phyloP scores from a whole-genome alignment of 169 alveolate species.

The Plasmodium gonderi region DNA sequence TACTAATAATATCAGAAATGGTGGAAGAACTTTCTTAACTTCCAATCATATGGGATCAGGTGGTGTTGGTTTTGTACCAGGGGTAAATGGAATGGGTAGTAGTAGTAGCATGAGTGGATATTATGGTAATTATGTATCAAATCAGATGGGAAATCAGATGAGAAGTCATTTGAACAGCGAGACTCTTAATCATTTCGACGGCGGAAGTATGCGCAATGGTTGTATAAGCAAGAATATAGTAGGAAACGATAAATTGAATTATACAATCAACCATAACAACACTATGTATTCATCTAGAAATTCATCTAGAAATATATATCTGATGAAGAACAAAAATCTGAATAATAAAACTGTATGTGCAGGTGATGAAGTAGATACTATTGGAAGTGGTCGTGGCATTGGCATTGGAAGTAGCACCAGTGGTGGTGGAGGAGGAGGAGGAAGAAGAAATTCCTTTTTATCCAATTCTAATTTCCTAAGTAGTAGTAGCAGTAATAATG shows the following conservation, averaged over 20 bases:
- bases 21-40: background rate
- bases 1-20: background rate
- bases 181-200: background rate
- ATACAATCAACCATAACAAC: slow-evolving; percentile 20
- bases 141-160: background rate
- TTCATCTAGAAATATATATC: slow-evolving; percentile 22
- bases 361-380: background rate
- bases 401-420: background rate
- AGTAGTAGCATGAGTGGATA: background rate
- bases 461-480: slow-evolving; percentile 10
- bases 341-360: background rate
- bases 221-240: slow-evolving; percentile 5
- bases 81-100: background rate
- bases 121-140: background rate
- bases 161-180: background rate
- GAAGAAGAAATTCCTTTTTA: background rate
- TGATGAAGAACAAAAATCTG: background rate
- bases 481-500: background rate
- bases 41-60: background rate
- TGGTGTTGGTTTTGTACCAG: too few species aligned
- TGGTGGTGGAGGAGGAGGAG: slow-evolving; percentile 1
- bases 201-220: background rate
- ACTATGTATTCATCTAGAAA: slow-evolving; percentile 49
- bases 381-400: background rate
- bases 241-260: background rate